Conservation (phyloP, 768 basidiomycete species). For the Daedaleopsis nitida region DNA sequence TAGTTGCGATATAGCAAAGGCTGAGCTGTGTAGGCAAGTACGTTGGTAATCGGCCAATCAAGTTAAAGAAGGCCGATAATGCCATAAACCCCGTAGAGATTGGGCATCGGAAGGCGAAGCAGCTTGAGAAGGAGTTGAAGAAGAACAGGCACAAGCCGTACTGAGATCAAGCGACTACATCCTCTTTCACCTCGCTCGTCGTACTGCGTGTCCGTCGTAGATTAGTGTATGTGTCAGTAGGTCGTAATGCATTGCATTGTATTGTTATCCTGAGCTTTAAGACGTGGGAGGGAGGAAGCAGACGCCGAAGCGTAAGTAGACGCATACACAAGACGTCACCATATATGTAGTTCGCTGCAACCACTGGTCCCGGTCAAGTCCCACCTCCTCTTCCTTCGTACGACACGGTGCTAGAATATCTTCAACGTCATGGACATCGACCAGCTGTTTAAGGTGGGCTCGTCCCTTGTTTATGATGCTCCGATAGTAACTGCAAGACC, state of each 20-base stretch:
- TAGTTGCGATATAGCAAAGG: neutral
- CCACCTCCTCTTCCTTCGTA: neutral
- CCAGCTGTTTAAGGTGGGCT: slow-evolving; percentile 48
- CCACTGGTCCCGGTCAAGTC: neutral
- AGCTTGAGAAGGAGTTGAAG: slow-evolving; percentile 89
- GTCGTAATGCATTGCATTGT: neutral
- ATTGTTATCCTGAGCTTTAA: neutral
- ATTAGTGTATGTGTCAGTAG: neutral
- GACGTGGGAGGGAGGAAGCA: neutral
- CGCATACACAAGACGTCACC: too few species aligned
- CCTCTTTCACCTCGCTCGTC: neutral
- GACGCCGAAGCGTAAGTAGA: too few species aligned
- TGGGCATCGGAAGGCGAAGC: slow-evolving; percentile 88
- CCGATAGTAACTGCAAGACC: slow-evolving; percentile 1
- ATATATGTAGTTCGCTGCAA: neutral
- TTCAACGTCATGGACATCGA: slow-evolving; percentile 46
- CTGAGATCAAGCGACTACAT: too few species aligned
- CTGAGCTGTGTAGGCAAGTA: slow-evolving; percentile 74
- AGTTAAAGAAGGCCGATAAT: slow-evolving; percentile 92
- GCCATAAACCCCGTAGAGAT: slow-evolving; percentile 91
- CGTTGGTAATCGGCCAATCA: slow-evolving; percentile 96
- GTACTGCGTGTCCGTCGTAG: neutral
- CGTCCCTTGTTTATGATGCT: neutral
- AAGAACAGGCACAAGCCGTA: slow-evolving; percentile 87
- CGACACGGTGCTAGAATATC: neutral